phyloP scores from a whole-genome alignment of 768 basidiomycete species.

The Sporobolomyces phaffii region DNA sequence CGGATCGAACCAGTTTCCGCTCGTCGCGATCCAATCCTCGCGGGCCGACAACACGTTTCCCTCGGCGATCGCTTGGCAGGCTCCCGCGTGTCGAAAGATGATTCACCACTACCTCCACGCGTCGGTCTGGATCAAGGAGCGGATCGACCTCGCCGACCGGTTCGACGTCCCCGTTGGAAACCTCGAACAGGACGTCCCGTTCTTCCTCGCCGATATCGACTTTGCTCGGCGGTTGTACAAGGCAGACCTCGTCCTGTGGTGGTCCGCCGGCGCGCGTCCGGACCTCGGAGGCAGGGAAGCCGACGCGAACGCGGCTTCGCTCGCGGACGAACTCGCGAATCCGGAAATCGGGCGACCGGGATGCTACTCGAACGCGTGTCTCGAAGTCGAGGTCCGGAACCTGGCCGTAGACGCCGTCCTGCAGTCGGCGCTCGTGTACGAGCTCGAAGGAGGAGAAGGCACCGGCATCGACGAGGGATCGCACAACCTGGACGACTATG shows the following conservation, averaged over 20 bases:
- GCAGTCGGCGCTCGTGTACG: conserved; percentile 91
- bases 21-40: conserved; percentile 68
- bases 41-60: conserved; percentile 59
- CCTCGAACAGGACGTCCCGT: conserved; percentile 78
- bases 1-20: conserved; percentile 74
- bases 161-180: conserved; percentile 81
- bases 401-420: conserved; percentile 88
- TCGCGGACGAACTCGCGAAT: conserved; percentile 66
- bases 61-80: conserved; percentile 84
- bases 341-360: conserved; percentile 81
- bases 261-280: conserved; percentile 81
- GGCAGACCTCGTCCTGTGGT: conserved; percentile 92
- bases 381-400: conserved; percentile 83
- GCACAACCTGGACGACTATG: conserved; percentile 82
- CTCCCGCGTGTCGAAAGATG: conserved; percentile 74
- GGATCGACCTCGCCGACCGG: conserved; percentile 73
- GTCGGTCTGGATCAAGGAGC: conserved; percentile 71
- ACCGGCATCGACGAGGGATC: conserved; percentile 72
- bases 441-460: conserved; percentile 75
- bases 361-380: conserved; percentile 83
- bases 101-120: conserved; percentile 70
- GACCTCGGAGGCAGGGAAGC: conserved; percentile 91
- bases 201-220: conserved; percentile 80
- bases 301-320: conserved; percentile 59
- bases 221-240: conserved; percentile 79